phyloP scores from a whole-genome alignment of 257 asterid species.

The Orobanche coerulescens region DNA sequence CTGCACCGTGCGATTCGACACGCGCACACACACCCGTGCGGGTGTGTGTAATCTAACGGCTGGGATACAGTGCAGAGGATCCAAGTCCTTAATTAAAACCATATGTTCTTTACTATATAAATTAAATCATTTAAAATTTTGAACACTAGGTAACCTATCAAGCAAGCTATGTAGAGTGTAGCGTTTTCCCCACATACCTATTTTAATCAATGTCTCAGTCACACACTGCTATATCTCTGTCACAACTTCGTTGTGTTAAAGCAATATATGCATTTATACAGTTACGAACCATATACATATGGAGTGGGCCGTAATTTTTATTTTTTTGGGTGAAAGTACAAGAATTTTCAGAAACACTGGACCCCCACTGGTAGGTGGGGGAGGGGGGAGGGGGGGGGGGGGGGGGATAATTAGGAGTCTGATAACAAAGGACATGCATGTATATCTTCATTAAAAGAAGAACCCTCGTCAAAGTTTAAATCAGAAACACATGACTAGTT shows the following conservation, averaged over 20 bases:
- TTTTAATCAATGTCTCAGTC: slow-evolving; percentile 28
- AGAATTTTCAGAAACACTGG: too few relatives aligned
- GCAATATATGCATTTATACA: background rate
- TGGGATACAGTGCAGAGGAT: too few relatives aligned
- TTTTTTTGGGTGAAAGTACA: slow-evolving; percentile 30
- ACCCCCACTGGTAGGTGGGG: too few relatives aligned
- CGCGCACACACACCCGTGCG: too few relatives aligned
- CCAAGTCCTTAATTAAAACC: too few relatives aligned
- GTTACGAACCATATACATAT: slow-evolving; percentile 5
- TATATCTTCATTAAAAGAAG: slow-evolving; percentile 26
- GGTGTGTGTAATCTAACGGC: too few relatives aligned
- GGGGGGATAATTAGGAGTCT: background rate
- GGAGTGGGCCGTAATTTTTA: background rate
- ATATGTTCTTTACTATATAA: too few relatives aligned
- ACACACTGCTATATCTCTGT: slow-evolving; percentile 19
- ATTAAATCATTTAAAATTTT: slow-evolving; percentile 6
- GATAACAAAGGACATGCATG: slow-evolving; percentile 2
- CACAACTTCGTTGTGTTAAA: slow-evolving; percentile 17
- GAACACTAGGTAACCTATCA: slow-evolving; percentile 6
- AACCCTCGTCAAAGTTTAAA: slow-evolving; percentile 3
- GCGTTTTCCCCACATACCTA: background rate
- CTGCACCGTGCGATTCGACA: too few relatives aligned
- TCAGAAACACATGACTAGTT: background rate
- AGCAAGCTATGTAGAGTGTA: background rate
- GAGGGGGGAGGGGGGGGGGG: too few relatives aligned